Evolutionary conservation across 441 rosid genomes (phyloP).

Genomic region (Flueggea neowawraea): DNA sequence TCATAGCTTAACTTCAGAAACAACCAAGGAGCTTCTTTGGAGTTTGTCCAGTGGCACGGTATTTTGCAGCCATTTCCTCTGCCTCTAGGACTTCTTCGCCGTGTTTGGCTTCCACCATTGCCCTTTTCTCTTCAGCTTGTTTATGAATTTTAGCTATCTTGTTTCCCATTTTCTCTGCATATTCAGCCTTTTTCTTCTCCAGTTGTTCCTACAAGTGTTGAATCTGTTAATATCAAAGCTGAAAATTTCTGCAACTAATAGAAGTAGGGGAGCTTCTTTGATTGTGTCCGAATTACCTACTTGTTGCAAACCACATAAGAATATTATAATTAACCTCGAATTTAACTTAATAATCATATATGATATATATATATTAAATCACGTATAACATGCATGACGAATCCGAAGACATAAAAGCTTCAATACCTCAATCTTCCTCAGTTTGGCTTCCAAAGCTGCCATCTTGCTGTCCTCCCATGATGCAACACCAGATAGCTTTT

Average conservation of each 20-base stretch:
- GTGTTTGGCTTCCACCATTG: conserved; percentile 71
- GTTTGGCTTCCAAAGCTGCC: conserved; percentile 58
- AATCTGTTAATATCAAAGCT: conserved; percentile 6
- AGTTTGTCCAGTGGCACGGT: conserved; percentile 77
- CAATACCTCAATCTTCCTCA: conserved; percentile 61
- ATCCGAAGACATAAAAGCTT: not conserved
- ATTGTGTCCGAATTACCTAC: no score
- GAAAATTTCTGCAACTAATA: no score
- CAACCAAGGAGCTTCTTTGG: conserved; percentile 77
- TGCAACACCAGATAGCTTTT: conserved; percentile 43
- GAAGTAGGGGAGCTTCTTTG: no score
- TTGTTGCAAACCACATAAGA: no score
- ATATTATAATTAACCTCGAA: no score
- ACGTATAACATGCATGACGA: no score
- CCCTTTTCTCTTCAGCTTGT: conserved; percentile 83
- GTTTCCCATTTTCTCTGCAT: conserved; percentile 83
- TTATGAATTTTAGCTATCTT: conserved; percentile 65
- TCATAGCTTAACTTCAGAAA: conserved; percentile 34
- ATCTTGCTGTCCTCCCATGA: conserved; percentile 82
- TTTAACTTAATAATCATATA: no score
- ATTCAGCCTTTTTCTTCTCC: conserved; percentile 82
- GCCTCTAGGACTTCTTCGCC: conserved; percentile 83
- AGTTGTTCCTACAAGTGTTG: conserved; percentile 50
- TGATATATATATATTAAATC: no score
- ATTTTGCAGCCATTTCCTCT: conserved; percentile 81